phyloP scores from a whole-genome alignment of 164 flowering plant genomes.

The Aristolochia fimbriata region DNA sequence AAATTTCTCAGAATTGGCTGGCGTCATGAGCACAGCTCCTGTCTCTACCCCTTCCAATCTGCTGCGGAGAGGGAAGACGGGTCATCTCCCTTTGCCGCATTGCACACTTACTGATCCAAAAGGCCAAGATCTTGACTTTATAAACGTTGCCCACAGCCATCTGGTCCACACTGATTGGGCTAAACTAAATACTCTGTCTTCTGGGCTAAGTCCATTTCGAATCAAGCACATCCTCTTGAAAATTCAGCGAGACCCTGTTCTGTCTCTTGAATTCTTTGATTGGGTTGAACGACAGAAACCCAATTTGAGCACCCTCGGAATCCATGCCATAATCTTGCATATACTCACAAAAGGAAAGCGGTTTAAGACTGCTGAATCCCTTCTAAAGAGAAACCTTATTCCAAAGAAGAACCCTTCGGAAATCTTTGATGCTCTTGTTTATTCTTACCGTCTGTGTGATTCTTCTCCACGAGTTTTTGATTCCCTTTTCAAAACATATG shows the following conservation, averaged over 20 bases:
- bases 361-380: constrained; percentile 57
- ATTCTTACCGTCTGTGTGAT: constrained; percentile 60
- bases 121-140: constrained; percentile 79
- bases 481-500: constrained; percentile 59
- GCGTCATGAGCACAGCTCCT: not conserved
- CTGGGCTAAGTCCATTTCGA: constrained; percentile 48
- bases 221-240: constrained; percentile 60
- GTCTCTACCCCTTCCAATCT: not conserved
- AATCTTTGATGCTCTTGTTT: constrained; percentile 55
- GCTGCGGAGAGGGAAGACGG: not conserved
- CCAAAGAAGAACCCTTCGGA: constrained; percentile 29
- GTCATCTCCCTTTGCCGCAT: constrained; percentile 60
- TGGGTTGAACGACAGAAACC: constrained; percentile 49
- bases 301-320: constrained; percentile 38
- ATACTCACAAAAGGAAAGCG: constrained; percentile 57
- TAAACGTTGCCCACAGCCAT: constrained; percentile 79
- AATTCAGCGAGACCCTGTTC: constrained; percentile 54
- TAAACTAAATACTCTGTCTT: constrained; percentile 37
- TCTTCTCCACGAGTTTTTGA: constrained; percentile 81
- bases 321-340: constrained; percentile 56
- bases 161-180: constrained; percentile 68
- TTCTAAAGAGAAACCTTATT: constrained; percentile 30
- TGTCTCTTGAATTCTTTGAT: constrained; percentile 67
- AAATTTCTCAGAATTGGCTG: not conserved
- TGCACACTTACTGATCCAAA: constrained; percentile 53